These are phyloP conservation scores for Stramenopiles sp. DNA, from an alignment of 352 stramenopile species.

Conservation along the genomic window DNA sequence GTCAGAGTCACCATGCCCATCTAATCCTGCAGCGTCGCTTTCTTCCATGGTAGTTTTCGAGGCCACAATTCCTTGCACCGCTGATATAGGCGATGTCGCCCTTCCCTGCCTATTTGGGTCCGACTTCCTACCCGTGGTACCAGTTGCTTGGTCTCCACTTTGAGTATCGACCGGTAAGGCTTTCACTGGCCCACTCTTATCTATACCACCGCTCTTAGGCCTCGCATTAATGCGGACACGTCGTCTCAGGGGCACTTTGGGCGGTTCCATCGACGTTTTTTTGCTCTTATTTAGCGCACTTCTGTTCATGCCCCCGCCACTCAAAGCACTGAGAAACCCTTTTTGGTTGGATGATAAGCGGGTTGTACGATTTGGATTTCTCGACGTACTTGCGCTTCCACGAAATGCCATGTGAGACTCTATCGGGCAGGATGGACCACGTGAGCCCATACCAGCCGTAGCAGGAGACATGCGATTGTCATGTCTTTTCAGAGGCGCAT, in stretches of 20 bases:
- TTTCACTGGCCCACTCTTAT: background rate
- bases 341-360: background rate
- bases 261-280: background rate
- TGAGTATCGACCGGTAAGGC: background rate
- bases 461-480: background rate
- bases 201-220: background rate
- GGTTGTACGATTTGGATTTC: background rate
- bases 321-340: background rate
- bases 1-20: too few species aligned
- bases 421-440: background rate
- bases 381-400: background rate
- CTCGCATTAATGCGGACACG: background rate
- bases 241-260: background rate
- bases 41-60: background rate
- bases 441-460: background rate
- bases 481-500: background rate
- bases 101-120: background rate
- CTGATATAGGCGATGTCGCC: background rate
- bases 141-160: too few species aligned
- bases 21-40: too few species aligned
- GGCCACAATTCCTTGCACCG: too few species aligned
- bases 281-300: background rate
- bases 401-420: background rate
- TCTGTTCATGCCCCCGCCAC: background rate
- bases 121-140: too few species aligned